Percentiles rank a stretch among this genome's conserved stretches.
Conservation (phyloP, 768 basidiomycete species). For the Podaxis rugospora region DNA sequence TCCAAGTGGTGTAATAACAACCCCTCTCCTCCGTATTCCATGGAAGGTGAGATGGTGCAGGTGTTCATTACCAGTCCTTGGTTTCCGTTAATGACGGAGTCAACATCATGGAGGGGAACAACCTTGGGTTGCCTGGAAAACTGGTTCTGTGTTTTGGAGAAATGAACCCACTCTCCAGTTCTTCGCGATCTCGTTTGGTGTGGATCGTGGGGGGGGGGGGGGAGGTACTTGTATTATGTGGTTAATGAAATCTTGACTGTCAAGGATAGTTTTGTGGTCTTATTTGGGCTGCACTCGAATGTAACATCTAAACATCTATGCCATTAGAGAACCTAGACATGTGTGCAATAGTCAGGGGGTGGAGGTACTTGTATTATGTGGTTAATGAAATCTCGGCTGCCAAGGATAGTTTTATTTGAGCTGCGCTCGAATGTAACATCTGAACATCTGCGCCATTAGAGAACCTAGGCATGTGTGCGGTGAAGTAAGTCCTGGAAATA, state of each 20-base stretch:
- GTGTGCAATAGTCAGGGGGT: neutral
- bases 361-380: neutral
- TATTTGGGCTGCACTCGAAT: no score
- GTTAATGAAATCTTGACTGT: neutral
- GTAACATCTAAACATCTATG: no score
- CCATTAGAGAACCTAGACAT: no score
- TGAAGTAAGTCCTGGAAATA: no score
- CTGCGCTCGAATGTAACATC: no score
- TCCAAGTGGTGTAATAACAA: neutral
- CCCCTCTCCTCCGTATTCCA: neutral
- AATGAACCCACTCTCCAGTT: neutral
- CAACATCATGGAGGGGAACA: neutral
- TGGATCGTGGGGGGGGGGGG: neutral
- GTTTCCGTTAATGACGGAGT: constrained; percentile 1
- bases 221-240: neutral
- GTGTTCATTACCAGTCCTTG: neutral
- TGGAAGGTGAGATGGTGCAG: neutral
- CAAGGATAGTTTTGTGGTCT: neutral
- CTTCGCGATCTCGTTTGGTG: neutral
- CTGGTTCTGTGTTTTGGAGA: neutral
- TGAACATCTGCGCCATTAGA: no score
- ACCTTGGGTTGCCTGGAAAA: neutral
- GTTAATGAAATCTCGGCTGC: neutral
- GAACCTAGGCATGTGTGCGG: no score
- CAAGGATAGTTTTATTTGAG: neutral